These are phyloP conservation scores for Apiospora phragmitis DNA, from an alignment of 2,329 filamentous ascomycete species.

Conservation along the genomic window DNA sequence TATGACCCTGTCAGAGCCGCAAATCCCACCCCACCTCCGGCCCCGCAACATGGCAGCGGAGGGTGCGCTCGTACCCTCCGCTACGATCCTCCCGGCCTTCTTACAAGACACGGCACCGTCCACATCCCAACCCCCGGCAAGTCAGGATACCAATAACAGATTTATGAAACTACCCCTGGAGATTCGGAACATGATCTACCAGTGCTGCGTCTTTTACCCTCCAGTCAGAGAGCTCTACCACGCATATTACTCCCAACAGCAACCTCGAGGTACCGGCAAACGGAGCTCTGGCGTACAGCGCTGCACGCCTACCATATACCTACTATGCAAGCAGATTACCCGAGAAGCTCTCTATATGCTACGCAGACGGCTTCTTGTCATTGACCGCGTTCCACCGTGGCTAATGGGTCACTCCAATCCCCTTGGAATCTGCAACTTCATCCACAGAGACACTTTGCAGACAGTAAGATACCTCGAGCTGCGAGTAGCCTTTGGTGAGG, in stretches of 20 bases:
- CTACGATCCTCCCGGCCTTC: background rate
- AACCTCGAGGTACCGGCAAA: conserved; percentile 7
- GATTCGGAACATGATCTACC: conserved; percentile 37
- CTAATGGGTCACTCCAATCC: conserved; percentile 25
- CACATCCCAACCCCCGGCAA: background rate
- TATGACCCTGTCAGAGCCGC: conserved; percentile 17
- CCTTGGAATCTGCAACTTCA: conserved; percentile 29
- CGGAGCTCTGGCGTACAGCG: conserved; percentile 9
- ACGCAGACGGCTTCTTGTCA: conserved; percentile 26
- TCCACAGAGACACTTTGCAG: conserved; percentile 33
- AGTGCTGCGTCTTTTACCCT: conserved; percentile 29
- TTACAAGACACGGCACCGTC: background rate
- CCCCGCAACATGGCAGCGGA: background rate
- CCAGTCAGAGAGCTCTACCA: conserved; percentile 30
- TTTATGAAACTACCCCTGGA: conserved; percentile 35
- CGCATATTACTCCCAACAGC: conserved; percentile 29
- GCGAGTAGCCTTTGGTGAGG: conserved; percentile 31
- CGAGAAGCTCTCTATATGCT: conserved; percentile 32
- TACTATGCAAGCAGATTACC: conserved; percentile 37
- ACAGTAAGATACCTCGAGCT: conserved; percentile 32
- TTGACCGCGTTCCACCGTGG: conserved; percentile 39
- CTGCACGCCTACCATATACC: conserved; percentile 33
- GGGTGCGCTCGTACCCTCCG: background rate
- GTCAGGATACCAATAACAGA: conserved; percentile 5
- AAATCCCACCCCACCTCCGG: conserved; percentile 17